Base-by-base conservation (phyloP, 768 basidiomycete species). In the Fomitopsis pulvina region DNA sequence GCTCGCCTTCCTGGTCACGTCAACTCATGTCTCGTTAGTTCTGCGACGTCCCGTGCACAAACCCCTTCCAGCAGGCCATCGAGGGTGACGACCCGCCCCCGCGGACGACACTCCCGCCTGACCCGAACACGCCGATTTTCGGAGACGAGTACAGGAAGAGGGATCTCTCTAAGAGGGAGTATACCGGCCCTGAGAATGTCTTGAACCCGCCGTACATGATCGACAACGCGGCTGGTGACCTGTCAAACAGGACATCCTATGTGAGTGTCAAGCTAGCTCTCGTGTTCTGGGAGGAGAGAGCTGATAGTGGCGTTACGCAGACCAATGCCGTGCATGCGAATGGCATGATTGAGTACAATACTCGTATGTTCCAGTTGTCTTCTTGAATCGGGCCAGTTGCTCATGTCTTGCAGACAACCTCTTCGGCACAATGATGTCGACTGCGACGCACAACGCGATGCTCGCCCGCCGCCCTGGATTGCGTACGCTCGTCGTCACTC, bases 391-490 rank as follows among this genome's bases (percentile, higher is more conserved):
- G 40, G 18, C 29, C n/a, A n/a, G 39, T 38, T 16, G 11, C 11
- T 45, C 30, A 37, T 21, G 32, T 12, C 14, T 14, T 20, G 42
- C 51, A 69, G 66, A 85, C 67, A 86, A 85, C 49, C 61, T 87
- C 6, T 87, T 77, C 60, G 84, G 84, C 1, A 78, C 77, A 2
- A 82, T 85, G 81, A 85, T 85, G 85, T 82, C 81, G 8, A 68
- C 69, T 4, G 74, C 72, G 10, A 85, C 83, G 1, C 78, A 71
- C 25, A 61, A 77, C 27, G 84, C 83, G 10, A 74, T 86, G 75
- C 70, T 81, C 29, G 68, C 75, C 1, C 79, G 83, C 30, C 73
- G 82, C 16, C 84, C 85, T 11, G 79, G 77, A 0, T 64, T 72
- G 32, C 75, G 80, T 1, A 74, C 83, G 2, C 68, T 86, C 28